These are phyloP conservation scores for Cyclostephanos tholiformis DNA, from an alignment of 108 stramenopile species.

Conservation along the genomic window DNA sequence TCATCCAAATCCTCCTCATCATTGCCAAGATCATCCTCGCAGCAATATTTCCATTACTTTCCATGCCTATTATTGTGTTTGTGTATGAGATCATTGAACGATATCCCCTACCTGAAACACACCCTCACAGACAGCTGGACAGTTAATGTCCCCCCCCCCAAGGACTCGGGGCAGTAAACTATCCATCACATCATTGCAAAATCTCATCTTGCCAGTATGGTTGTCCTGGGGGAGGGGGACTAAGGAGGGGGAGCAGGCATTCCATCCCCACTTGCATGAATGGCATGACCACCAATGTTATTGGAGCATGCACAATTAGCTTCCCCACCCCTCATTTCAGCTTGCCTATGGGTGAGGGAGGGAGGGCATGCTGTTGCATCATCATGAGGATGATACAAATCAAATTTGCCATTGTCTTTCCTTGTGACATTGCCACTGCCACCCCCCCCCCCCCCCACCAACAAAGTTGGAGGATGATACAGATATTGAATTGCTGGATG, in stretches of 20 bases:
- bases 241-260: slow-evolving; percentile 58
- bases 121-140: slow-evolving; percentile 23
- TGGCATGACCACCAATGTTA: slow-evolving; percentile 62
- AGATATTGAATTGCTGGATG: background rate
- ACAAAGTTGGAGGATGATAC: slow-evolving; percentile 5
- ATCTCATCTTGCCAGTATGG: slow-evolving; percentile 36
- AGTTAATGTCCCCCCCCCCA: background rate
- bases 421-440: no score
- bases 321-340: slow-evolving; percentile 84
- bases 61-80: slow-evolving; percentile 55
- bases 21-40: slow-evolving; percentile 6
- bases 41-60: slow-evolving; percentile 51
- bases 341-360: slow-evolving; percentile 41
- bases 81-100: slow-evolving; percentile 58
- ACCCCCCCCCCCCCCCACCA: no score
- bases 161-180: background rate
- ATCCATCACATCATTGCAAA: slow-evolving; percentile 13
- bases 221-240: no score
- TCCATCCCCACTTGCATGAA: slow-evolving; percentile 74
- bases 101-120: slow-evolving; percentile 48
- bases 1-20: slow-evolving; percentile 7
- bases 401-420: no score
- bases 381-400: slow-evolving; percentile 31
- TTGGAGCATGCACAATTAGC: slow-evolving; percentile 72
- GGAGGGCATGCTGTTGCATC: slow-evolving; percentile 21